Percentiles rank a stretch among this genome's conserved stretches.
phyloP scores from a whole-genome alignment of 139 green algal species.

The Picochlorum sp. region DNA sequence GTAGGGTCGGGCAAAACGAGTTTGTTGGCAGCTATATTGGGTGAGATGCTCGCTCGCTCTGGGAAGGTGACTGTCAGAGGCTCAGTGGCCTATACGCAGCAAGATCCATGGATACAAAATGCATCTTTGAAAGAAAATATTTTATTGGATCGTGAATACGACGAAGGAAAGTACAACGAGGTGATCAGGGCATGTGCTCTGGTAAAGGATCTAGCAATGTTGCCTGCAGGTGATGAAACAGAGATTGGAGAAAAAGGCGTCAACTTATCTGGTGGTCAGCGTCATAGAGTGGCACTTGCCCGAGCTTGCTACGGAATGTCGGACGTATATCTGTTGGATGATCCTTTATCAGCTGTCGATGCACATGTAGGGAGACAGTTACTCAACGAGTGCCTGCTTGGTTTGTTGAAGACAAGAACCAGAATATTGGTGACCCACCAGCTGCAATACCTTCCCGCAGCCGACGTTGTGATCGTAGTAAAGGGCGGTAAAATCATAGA shows the following conservation, averaged over 20 bases:
- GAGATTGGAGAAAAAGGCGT: slow-evolving; percentile 49
- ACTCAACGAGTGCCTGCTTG: slow-evolving; percentile 54
- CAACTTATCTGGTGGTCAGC: slow-evolving; percentile 43
- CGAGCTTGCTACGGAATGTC: slow-evolving; percentile 55
- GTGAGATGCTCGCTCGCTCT: slow-evolving; percentile 28
- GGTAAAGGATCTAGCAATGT: slow-evolving; percentile 35
- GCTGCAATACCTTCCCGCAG: slow-evolving; percentile 75
- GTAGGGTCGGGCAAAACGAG: slow-evolving; percentile 56
- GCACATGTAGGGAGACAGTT: slow-evolving; percentile 72
- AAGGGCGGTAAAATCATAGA: slow-evolving; percentile 59
- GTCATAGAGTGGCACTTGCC: slow-evolving; percentile 60
- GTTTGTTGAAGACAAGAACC: slow-evolving; percentile 53
- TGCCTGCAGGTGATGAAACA: slow-evolving; percentile 28
- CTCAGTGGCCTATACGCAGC: slow-evolving; percentile 55
- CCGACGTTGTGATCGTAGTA: slow-evolving; percentile 83
- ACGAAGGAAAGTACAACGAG: slow-evolving; percentile 39
- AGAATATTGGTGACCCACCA: slow-evolving; percentile 79
- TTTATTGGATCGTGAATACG: slow-evolving; percentile 55
- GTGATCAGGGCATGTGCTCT: slow-evolving; percentile 53
- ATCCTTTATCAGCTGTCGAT: slow-evolving; percentile 86
- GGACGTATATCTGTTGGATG: slow-evolving; percentile 84
- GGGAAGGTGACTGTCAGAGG: slow-evolving; percentile 26
- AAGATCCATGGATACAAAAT: slow-evolving; percentile 71
- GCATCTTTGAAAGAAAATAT: slow-evolving; percentile 71
- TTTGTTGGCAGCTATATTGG: slow-evolving; percentile 53